phyloP scores from a whole-genome alignment of 345 rosid genomes.

The Eucalyptus shirleyi region DNA sequence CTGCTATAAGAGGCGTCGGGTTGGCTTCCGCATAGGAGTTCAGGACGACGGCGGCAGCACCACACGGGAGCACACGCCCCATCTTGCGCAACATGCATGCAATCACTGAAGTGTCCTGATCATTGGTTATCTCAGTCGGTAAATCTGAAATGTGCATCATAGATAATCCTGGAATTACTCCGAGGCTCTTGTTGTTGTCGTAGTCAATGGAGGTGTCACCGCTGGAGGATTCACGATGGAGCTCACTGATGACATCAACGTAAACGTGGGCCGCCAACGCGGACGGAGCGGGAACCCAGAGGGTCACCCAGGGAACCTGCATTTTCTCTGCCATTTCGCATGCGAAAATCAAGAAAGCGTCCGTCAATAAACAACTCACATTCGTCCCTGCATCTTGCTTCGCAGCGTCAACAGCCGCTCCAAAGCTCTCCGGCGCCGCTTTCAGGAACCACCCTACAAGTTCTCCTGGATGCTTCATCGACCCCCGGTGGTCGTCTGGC shows the following conservation, averaged over 20 bases:
- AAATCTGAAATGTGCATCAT: slow-evolving; percentile 23
- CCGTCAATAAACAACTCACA: neutral
- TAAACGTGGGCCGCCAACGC: neutral
- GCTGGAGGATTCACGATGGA: neutral
- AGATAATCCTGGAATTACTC: slow-evolving; percentile 39
- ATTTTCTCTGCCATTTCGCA: neutral
- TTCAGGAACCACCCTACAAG: neutral
- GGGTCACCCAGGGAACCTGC: neutral
- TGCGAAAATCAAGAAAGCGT: neutral
- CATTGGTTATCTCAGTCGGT: slow-evolving; percentile 1
- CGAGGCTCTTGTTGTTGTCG: slow-evolving; percentile 15
- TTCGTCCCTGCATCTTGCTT: neutral
- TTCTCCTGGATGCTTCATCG: neutral
- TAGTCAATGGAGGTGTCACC: neutral
- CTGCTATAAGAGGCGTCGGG: neutral
- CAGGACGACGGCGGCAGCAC: slow-evolving; percentile 16
- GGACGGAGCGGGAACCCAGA: neutral
- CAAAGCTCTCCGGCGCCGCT: neutral
- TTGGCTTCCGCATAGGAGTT: slow-evolving; percentile 35
- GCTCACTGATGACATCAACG: neutral
- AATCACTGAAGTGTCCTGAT: neutral
- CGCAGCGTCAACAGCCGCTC: neutral
- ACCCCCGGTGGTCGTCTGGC: neutral
- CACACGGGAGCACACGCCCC: slow-evolving; percentile 17
- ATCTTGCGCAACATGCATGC: slow-evolving; percentile 7